Conservation (phyloP, 225 moss, liverwort and hornwort genomes). For the Rhytidiadelphus loreus region DNA sequence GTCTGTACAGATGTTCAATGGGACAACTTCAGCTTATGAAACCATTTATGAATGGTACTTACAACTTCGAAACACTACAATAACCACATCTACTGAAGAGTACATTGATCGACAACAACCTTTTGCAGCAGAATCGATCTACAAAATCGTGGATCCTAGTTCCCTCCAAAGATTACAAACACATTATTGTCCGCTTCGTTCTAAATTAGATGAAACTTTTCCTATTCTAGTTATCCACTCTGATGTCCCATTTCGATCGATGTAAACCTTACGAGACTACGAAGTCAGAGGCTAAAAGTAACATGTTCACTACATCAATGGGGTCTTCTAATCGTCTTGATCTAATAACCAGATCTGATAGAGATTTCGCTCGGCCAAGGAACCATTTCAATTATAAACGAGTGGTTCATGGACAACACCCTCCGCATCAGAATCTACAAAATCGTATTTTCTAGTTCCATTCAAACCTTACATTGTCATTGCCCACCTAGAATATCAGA, state of each 20-base stretch:
- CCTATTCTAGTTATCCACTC: neutral
- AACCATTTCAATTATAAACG: neutral
- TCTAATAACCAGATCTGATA: neutral
- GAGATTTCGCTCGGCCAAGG: neutral
- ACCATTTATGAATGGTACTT: neutral
- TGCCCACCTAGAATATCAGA: neutral
- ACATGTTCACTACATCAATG: neutral
- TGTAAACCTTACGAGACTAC: neutral
- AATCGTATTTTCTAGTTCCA: too few species aligned
- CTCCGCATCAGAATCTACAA: neutral
- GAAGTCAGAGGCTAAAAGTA: neutral
- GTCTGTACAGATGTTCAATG: constrained; percentile 17
- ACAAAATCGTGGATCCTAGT: neutral
- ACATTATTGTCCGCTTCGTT: neutral
- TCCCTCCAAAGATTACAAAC: too few species aligned
- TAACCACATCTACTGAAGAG: neutral
- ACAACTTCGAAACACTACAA: neutral
- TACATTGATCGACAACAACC: neutral
- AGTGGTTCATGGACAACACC: neutral
- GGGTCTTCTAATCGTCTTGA: neutral
- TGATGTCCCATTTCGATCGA: neutral
- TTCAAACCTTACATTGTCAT: neutral
- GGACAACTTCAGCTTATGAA: neutral
- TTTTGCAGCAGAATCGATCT: neutral
- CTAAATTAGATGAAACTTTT: neutral